These are phyloP conservation scores for Daldinia childiae DNA, from an alignment of 495 filamentous ascomycete species.

Conservation along the genomic window DNA sequence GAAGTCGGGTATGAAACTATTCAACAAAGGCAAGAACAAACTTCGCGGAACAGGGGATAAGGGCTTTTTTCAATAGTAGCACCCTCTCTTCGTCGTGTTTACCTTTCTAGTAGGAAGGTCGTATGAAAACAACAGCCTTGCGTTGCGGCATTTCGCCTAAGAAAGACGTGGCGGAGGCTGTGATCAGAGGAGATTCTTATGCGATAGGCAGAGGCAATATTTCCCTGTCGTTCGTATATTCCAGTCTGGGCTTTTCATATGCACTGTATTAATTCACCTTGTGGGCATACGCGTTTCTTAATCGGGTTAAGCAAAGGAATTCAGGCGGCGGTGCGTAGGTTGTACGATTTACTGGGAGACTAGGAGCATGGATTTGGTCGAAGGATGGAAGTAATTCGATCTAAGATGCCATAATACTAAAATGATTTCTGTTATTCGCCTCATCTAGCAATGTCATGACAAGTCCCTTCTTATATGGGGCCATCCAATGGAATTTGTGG, in stretches of 20 bases:
- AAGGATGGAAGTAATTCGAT: slow-evolving; percentile 37
- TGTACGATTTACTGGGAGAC: slow-evolving; percentile 26
- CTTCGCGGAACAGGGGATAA: slow-evolving; percentile 77
- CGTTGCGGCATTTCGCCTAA: background rate
- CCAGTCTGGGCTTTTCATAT: slow-evolving; percentile 21
- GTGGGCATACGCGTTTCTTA: slow-evolving; percentile 21
- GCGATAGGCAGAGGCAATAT: background rate
- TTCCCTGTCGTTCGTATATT: slow-evolving; percentile 4
- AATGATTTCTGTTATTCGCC: slow-evolving; percentile 12
- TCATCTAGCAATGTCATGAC: slow-evolving; percentile 7
- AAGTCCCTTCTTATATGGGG: slow-evolving; percentile 18
- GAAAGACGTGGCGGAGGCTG: background rate
- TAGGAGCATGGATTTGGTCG: slow-evolving; percentile 7
- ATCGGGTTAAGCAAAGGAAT: slow-evolving; percentile 26
- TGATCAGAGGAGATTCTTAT: background rate
- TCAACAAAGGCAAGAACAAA: slow-evolving; percentile 86
- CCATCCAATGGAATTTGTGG: slow-evolving; percentile 9
- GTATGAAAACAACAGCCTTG: background rate
- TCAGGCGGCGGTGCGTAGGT: slow-evolving; percentile 8
- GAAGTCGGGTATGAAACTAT: slow-evolving; percentile 84
- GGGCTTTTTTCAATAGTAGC: slow-evolving; percentile 70
- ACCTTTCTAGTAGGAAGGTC: slow-evolving; percentile 19
- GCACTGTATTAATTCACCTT: slow-evolving; percentile 29
- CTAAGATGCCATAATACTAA: slow-evolving; percentile 22
- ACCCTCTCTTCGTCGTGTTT: slow-evolving; percentile 38